phyloP scores from a whole-genome alignment of 1,139 yeast genomes.

The Debaryomyces sp. region DNA sequence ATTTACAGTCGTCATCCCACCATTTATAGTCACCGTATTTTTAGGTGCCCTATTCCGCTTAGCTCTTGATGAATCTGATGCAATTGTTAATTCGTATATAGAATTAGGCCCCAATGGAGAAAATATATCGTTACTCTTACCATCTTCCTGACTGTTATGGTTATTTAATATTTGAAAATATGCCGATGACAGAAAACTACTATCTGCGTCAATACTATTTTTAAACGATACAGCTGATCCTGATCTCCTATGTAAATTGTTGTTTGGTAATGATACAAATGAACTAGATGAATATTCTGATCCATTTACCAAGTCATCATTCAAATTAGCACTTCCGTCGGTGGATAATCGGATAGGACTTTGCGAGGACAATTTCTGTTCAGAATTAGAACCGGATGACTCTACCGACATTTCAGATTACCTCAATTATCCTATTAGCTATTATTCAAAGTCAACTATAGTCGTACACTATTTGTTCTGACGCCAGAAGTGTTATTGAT shows the following conservation, averaged over 20 bases:
- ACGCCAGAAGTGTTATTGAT: background rate
- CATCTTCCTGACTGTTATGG: slow-evolving; percentile 22
- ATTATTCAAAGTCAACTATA: background rate
- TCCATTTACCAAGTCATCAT: slow-evolving; percentile 41
- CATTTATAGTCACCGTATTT: slow-evolving; percentile 41
- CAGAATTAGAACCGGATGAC: slow-evolving; percentile 10
- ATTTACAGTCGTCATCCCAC: slow-evolving; percentile 40
- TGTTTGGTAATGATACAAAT: slow-evolving; percentile 16
- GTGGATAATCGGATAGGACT: slow-evolving; percentile 20
- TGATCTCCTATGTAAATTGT: slow-evolving; percentile 12
- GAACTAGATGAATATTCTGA: slow-evolving; percentile 28
- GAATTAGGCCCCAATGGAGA: slow-evolving; percentile 81
- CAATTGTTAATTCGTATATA: slow-evolving; percentile 70
- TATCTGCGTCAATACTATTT: slow-evolving; percentile 42
- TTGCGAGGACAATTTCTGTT: background rate
- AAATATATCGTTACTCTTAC: slow-evolving; percentile 20
- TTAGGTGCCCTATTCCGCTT: slow-evolving; percentile 35
- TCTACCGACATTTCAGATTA: background rate
- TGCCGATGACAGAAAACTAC: slow-evolving; percentile 35
- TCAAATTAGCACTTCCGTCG: slow-evolving; percentile 36
- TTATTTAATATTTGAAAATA: slow-evolving; percentile 29
- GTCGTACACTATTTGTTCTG: background rate
- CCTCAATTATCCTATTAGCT: background rate
- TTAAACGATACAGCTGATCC: slow-evolving; percentile 26
- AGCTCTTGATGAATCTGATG: slow-evolving; percentile 51